Evolutionary conservation across 2,329 filamentous ascomycete species (phyloP).

Genomic region (Epichloe glyceriae): DNA sequence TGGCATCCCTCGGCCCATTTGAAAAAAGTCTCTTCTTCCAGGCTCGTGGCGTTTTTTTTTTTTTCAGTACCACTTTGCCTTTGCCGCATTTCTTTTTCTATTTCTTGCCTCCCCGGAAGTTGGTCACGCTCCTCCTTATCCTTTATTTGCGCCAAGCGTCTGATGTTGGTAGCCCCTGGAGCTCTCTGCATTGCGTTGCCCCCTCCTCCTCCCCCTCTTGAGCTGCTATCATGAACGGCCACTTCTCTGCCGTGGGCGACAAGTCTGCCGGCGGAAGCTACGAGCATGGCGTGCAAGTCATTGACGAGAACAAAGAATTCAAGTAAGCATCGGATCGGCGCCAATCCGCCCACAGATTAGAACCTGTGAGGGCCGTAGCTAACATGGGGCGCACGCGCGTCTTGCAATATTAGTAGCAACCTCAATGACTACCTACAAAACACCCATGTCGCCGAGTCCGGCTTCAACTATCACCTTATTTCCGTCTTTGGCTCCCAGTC

Average conservation of each 20-base stretch:
- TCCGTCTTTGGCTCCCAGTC: constrained; percentile 98
- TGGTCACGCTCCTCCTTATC: neutral
- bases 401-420: constrained; percentile 41
- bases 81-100: neutral
- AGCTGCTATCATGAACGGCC: constrained; percentile 53
- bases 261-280: constrained; percentile 54
- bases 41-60: neutral
- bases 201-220: neutral
- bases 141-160: neutral
- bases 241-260: constrained; percentile 63
- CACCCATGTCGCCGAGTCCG: constrained; percentile 70
- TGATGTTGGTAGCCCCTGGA: constrained; percentile 2
- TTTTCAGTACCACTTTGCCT: neutral
- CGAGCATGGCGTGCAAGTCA: constrained; percentile 91
- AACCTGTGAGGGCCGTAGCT: neutral
- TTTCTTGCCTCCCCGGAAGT: too few relatives aligned
- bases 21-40: neutral
- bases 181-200: neutral
- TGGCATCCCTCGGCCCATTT: constrained; percentile 1
- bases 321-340: constrained; percentile 49
- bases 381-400: constrained; percentile 2
- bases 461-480: constrained; percentile 99
- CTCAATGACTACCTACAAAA: constrained; percentile 70
- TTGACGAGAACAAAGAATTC: constrained; percentile 86
- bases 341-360: neutral